Percentiles rank a stretch among this genome's conserved stretches.
Evolutionary conservation across 2,329 filamentous ascomycete genomes (phyloP).

Genomic region (Colletotrichum sp.): DNA sequence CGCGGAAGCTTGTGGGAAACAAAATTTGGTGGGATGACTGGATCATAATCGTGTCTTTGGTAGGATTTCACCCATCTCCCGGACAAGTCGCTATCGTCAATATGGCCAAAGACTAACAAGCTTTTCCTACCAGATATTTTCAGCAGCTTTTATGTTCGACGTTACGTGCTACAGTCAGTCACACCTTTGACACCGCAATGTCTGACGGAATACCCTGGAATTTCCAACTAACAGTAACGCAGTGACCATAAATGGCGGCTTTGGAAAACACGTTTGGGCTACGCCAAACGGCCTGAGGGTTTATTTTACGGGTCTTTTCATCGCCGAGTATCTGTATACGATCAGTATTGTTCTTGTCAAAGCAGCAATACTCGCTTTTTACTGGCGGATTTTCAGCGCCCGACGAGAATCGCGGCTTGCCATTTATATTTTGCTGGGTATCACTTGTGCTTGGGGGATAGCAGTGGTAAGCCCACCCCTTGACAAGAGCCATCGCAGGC

Average conservation of each 20-base stretch:
- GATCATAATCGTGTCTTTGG: slow-evolving; percentile 26
- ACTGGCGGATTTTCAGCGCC: slow-evolving; percentile 28
- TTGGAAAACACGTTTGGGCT: slow-evolving; percentile 27
- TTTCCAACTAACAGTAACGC: neutral
- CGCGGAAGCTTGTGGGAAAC: slow-evolving; percentile 22
- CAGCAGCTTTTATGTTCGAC: slow-evolving; percentile 15
- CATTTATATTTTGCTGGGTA: slow-evolving; percentile 21
- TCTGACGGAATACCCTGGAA: neutral
- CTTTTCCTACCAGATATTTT: neutral
- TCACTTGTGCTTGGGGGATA: slow-evolving; percentile 23
- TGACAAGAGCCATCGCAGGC: neutral
- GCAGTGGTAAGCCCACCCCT: slow-evolving; percentile 18
- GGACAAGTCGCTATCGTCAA: no score
- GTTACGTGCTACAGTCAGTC: slow-evolving; percentile 24
- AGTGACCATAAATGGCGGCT: slow-evolving; percentile 25
- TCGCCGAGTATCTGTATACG: slow-evolving; percentile 25
- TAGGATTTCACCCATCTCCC: neutral
- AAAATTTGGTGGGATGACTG: slow-evolving; percentile 28
- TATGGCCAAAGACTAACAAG: neutral
- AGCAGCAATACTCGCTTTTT: slow-evolving; percentile 27
- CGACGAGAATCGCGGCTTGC: slow-evolving; percentile 22
- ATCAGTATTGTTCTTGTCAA: slow-evolving; percentile 24
- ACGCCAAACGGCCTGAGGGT: slow-evolving; percentile 22
- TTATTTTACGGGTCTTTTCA: slow-evolving; percentile 22
- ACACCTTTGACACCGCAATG: neutral